Conservation (phyloP, 2,329 filamentous ascomycete genomes). For the Aspergillus chevalieri region DNA sequence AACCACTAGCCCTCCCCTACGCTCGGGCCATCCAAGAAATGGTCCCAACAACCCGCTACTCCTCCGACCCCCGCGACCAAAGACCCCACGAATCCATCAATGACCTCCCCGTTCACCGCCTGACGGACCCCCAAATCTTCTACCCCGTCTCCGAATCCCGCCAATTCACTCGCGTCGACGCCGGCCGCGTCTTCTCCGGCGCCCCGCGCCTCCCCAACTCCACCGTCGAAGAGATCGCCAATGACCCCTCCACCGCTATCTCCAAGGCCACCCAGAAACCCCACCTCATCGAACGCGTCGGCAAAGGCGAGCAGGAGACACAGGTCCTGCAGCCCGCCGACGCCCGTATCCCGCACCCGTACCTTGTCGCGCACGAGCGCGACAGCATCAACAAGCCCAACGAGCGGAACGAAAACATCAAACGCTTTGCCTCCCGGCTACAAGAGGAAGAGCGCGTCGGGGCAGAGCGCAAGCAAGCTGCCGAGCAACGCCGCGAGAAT, state of each 20-base stretch:
- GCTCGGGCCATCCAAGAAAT: constrained; percentile 68
- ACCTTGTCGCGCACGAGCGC: constrained; percentile 48
- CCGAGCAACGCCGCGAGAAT: constrained; percentile 40
- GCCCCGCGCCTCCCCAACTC: constrained; percentile 33
- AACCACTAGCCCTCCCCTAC: constrained; percentile 70
- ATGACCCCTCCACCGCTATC: constrained; percentile 29
- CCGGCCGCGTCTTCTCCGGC: constrained; percentile 54
- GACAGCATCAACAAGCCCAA: constrained; percentile 34
- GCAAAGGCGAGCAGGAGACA: constrained; percentile 38
- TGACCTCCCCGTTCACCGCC: constrained; percentile 55
- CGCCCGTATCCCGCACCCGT: constrained; percentile 58
- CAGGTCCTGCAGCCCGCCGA: constrained; percentile 56
- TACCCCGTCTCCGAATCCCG: constrained; percentile 59
- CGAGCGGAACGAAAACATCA: constrained; percentile 26
- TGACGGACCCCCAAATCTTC: constrained; percentile 53
- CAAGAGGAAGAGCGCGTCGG: constrained; percentile 34
- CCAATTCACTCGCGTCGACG: constrained; percentile 59
- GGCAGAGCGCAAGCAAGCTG: constrained; percentile 32
- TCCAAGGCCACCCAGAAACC: constrained; percentile 23
- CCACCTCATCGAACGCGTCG: constrained; percentile 35
- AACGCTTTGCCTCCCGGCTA: constrained; percentile 42
- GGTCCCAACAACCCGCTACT: constrained; percentile 63
- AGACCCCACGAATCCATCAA: constrained; percentile 57
- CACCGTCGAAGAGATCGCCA: constrained; percentile 16
- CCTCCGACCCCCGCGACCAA: constrained; percentile 23